Base-by-base conservation (phyloP, 176 grass and related monocot genomes). In the Zizania latifolia region DNA sequence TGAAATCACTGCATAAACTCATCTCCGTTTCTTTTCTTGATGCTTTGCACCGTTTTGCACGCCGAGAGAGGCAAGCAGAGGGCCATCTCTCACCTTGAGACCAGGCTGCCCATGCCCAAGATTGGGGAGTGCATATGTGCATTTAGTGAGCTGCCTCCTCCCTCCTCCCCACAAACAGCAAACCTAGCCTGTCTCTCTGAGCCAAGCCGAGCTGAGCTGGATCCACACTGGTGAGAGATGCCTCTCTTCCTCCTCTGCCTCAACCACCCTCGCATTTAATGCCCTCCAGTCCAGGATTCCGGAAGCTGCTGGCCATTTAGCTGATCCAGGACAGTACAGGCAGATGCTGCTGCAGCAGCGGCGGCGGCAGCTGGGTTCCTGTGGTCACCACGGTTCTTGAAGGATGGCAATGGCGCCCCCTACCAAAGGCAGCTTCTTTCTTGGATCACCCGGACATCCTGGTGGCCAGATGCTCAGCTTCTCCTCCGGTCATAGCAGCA, bases 221-320 rank as follows among this genome's bases (percentile, higher is more conserved):
- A 34, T 24, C 35, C 34, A 65, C 21, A 43, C 23, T 1, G 14
- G 22, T 8, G 36, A 44, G 13, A 41, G 22, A 67, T 30, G 40
- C 40, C 14, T 4, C 24, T 46, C 39, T 45, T 27, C 8, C 10
- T 65, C 32, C 17, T 63, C 60, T 36, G 16, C 17, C 60, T 63
- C 62, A 65, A 65, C 61, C n/a, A 65, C 39, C 39, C 14, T 69
- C 65, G 39, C 65, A 69, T 69, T 69, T 69, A 69, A 46, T 15
- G 63, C 36, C 34, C 33, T 65, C n/a, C 34, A 65, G 62, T 36
- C 33, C 62, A 65, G 62, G 62, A 40, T 65, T 65, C n/a, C 12
- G 23, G 22, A 66, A 66, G 36, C 63, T 66, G 23, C 63, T 41
- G 30, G 39, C 65, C 65, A 68, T 68, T 68, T 68, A 44, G 65